Percentiles rank a stretch among this genome's conserved stretches.
Conservation (phyloP, 768 basidiomycete species). For the Collybiopsis luxurians region DNA sequence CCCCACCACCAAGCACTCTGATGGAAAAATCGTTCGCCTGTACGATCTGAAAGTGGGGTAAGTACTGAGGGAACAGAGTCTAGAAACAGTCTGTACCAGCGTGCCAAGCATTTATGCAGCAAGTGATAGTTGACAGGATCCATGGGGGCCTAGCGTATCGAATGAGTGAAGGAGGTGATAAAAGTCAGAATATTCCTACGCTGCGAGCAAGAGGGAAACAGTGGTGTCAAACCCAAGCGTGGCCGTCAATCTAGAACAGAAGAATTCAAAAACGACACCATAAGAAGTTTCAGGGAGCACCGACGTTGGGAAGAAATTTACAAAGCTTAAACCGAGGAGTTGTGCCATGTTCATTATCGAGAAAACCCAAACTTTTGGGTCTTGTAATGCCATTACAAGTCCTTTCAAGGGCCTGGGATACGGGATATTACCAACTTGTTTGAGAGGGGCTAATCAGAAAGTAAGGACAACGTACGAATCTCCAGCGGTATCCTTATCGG, state of each 20-base stretch:
- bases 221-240: slow-evolving; percentile 7
- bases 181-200: background rate
- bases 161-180: background rate
- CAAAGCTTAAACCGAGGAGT: slow-evolving; percentile 55
- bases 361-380: slow-evolving; percentile 53
- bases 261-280: background rate
- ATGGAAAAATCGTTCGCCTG: slow-evolving; percentile 49
- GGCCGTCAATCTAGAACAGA: background rate
- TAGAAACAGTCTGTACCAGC: background rate
- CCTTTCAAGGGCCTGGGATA: slow-evolving; percentile 43
- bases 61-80: background rate
- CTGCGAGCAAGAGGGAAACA: slow-evolving; percentile 6
- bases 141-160: slow-evolving; percentile 4
- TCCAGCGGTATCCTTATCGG: slow-evolving; percentile 53
- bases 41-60: slow-evolving; percentile 28
- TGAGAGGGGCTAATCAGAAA: background rate
- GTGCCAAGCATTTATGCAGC: slow-evolving; percentile 8
- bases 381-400: slow-evolving; percentile 53
- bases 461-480: slow-evolving; percentile 49
- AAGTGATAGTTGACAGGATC: slow-evolving; percentile 7
- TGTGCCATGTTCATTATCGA: slow-evolving; percentile 49
- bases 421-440: background rate
- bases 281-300: slow-evolving; percentile 10
- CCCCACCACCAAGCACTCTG: slow-evolving; percentile 37
- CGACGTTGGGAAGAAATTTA: slow-evolving; percentile 58